Percentiles rank a stretch among this genome's conserved stretches.
These are phyloP conservation scores for Tuber calosporum DNA, from an alignment of 495 filamentous ascomycete genomes.

Conservation along the genomic window DNA sequence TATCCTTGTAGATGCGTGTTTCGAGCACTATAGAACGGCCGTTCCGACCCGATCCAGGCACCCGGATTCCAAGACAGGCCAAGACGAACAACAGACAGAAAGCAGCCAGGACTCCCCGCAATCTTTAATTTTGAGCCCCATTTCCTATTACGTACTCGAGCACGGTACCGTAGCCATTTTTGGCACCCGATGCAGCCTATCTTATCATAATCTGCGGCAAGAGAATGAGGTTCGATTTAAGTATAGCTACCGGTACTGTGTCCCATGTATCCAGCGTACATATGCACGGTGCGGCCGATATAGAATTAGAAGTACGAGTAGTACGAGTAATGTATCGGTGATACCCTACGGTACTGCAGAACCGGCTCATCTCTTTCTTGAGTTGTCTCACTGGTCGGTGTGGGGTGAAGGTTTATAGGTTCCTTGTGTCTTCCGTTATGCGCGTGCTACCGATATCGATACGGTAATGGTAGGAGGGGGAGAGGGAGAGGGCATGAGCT, in stretches of 20 bases:
- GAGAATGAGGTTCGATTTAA: not conserved
- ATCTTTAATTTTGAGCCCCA: slow-evolving; percentile 30
- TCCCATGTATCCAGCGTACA: not conserved
- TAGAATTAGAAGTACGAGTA: not conserved
- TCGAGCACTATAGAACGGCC: slow-evolving; percentile 10
- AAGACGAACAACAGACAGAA: not conserved
- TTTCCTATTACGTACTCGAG: slow-evolving; percentile 12
- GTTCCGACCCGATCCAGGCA: slow-evolving; percentile 15
- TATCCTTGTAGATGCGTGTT: slow-evolving; percentile 3
- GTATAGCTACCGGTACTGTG: not conserved
- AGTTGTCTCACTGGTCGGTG: not conserved
- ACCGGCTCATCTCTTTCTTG: not conserved
- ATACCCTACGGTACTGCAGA: too few species aligned
- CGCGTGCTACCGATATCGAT: not conserved
- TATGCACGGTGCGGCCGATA: not conserved
- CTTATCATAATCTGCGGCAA: not conserved
- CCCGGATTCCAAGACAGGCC: slow-evolving; percentile 12
- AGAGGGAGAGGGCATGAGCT: not conserved
- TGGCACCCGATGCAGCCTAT: not conserved
- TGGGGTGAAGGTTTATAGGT: not conserved
- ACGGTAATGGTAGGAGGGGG: not conserved
- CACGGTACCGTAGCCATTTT: not conserved
- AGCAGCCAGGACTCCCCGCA: slow-evolving; percentile 11
- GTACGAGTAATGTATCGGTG: slow-evolving; percentile 3
- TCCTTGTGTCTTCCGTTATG: not conserved